Base-by-base conservation (phyloP, 108 stramenopile genomes). In the Discostella stelligeroides region DNA sequence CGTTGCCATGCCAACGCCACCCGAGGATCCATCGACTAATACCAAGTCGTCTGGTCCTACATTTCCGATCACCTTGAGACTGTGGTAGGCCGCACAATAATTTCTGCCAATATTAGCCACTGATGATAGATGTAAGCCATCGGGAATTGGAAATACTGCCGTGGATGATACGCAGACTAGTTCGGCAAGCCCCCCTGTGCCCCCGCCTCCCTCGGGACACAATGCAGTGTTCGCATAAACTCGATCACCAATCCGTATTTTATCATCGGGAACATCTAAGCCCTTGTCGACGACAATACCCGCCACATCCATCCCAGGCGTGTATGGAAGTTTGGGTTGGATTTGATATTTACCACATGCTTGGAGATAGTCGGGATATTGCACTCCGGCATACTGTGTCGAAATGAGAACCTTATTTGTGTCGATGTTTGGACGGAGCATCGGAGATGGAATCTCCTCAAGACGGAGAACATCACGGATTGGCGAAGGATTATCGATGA, bases 1-100 rank as follows among this genome's bases (percentile, higher is more conserved):
- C n/a, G 88, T 77, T 5, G 86, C 88, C 88, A 89, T 89, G 15
- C 88, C 88, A 12, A 89, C 86, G 14, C 88, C 88, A n/a, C 88
- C 88, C 37, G 84, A 85, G 12, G 88, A 85, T 25, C 88, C 88
- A 50, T 85, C 84, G 4, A 89, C 86, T 20, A 89, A 53, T 0
- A 89, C 86, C 20, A 89, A 60, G 41, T 83, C 84, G 28, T 63
- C 58, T 8, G 75, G 63, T 7, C 72, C 76, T 0, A 82, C 72
- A 6, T 76, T 68, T 8, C 88, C 88, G 53, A 89, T 85, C 0
- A 78, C 80, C 42, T 81, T 82, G 4, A 89, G 61, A 17, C 86
- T 84, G 72, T 89, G 88, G 50, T 87, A 89, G 0, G 85, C 83
- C 10, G 86, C 84, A 59, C 85, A 86, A 41, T 84, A 89, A 62